Evolutionary conservation across 306 rosid species (phyloP), one percentile per base, ranked within the genome.

Genomic region (Coriaria nepalensis): DNA sequence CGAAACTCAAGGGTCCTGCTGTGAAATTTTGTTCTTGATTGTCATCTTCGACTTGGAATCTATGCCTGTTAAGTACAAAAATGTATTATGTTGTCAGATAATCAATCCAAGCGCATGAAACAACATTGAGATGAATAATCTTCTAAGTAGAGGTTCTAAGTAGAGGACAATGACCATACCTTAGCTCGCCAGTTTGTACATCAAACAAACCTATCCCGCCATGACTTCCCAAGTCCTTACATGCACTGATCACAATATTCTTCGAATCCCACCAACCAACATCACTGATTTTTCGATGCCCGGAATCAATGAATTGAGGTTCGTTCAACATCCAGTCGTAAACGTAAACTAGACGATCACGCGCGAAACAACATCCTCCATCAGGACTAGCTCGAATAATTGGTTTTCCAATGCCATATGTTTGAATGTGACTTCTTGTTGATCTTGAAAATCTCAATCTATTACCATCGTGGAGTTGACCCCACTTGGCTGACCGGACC

Each of bases 281-380:
- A 55, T 85, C 98, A 33, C 85, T 90, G 13, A 85, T 92, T 53
- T 87, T 64, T 34, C 79, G 98, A 29, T 77, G 79, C 52, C 81
- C 95, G 10, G 85, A 83, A 45, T 71, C 77, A 13, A 90, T 61
- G 0, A 95, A 81, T 8, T 73, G 74, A 55, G 79, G 96, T 62
- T 85, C 87, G 2, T 85, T 85, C 0, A 90, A 45, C 95, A 82
- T 78, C 98, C 98, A 90, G 52, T 85, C 95, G 33, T 90, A 90
- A 8, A 90, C 87, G 45, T 90, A 95, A 43, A 85, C 96, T 87
- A 90, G 71, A 67, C 76, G 71, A 5, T 95, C 95, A 50, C 84
- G 95, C 2, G 92, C 95, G 0, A 90, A 93, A 35, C 98, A 85
- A 55, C 95, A 85, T 4, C 96, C 94, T 8, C 98, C 96, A 11